A percentile compares a stretch with the other conserved stretches of the same genome.
Conservation (phyloP, 176 grass and related monocot species). For the Aegilops sharonensis region DNA sequence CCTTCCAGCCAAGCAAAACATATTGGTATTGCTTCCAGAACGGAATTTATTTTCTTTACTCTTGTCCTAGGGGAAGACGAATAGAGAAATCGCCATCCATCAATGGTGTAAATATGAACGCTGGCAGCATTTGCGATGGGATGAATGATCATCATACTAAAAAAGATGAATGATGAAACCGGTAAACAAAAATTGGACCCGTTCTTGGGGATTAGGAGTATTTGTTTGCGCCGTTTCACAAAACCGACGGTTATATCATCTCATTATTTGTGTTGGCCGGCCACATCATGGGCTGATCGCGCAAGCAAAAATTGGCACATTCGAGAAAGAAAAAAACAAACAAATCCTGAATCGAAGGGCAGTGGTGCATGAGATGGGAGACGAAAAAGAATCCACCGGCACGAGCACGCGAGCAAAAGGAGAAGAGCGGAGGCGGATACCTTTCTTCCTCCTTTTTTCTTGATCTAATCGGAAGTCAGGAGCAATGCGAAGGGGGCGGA, state of each 20-base stretch:
- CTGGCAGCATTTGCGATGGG: background rate
- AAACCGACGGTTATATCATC: background rate
- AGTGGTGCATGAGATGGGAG: background rate
- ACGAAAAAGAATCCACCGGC: background rate
- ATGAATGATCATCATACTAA: background rate
- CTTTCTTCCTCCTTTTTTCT: background rate
- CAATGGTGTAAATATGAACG: background rate
- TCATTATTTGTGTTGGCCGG: background rate
- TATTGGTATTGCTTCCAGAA: background rate
- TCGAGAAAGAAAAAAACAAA: background rate
- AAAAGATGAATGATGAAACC: background rate
- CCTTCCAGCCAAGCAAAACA: background rate
- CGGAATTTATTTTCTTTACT: background rate
- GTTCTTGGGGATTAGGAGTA: background rate
- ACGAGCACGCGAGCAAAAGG: background rate
- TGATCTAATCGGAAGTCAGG: background rate
- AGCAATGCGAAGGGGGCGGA: conserved; percentile 34
- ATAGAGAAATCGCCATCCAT: background rate
- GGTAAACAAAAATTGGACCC: background rate
- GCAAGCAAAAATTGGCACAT: background rate
- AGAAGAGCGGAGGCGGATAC: background rate
- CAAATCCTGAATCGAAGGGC: background rate
- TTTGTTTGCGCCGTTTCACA: background rate
- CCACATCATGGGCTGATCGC: conserved; percentile 8
- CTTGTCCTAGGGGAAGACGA: background rate